Percentiles rank a stretch among this genome's conserved stretches.
Conservation (phyloP, 164 flowering plant species). For the Vitis amurensis region DNA sequence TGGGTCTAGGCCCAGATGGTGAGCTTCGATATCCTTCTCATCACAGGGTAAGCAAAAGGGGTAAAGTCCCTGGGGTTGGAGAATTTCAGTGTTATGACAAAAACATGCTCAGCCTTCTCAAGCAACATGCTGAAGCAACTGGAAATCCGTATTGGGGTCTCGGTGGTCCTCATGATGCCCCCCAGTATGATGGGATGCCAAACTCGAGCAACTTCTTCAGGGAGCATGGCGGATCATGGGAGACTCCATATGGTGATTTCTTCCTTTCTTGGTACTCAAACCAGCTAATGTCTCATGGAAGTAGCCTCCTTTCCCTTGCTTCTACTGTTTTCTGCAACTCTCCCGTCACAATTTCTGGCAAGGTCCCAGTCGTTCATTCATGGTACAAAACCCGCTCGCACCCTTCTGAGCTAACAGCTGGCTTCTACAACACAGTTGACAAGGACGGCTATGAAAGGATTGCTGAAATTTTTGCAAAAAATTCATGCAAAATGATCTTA, state of each 20-base stretch:
- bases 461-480: constrained; percentile 61
- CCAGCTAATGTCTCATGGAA: constrained; percentile 67
- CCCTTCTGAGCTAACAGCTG: constrained; percentile 79
- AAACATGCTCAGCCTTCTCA: constrained; percentile 68
- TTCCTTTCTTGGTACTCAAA: constrained; percentile 92
- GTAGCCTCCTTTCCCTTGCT: constrained; percentile 68
- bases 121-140: constrained; percentile 53
- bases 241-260: constrained; percentile 78
- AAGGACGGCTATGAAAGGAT: constrained; percentile 73
- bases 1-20: constrained; percentile 93
- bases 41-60: constrained; percentile 20
- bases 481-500: constrained; percentile 61
- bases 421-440: constrained; percentile 62
- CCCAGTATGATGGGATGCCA: constrained; percentile 57
- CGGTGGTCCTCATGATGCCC: constrained; percentile 88
- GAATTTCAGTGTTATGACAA: constrained; percentile 92
- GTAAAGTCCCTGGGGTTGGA: constrained; percentile 52
- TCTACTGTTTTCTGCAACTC: constrained; percentile 41
- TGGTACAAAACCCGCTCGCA: constrained; percentile 73
- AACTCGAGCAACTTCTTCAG: constrained; percentile 50
- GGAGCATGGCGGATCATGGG: constrained; percentile 90
- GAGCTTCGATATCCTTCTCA: constrained; percentile 89
- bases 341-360: constrained; percentile 44
- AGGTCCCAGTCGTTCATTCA: constrained; percentile 63
- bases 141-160: constrained; percentile 85